Evolutionary conservation across 2,329 filamentous ascomycete species (phyloP).

Genomic region (Didymella keratinophila): DNA sequence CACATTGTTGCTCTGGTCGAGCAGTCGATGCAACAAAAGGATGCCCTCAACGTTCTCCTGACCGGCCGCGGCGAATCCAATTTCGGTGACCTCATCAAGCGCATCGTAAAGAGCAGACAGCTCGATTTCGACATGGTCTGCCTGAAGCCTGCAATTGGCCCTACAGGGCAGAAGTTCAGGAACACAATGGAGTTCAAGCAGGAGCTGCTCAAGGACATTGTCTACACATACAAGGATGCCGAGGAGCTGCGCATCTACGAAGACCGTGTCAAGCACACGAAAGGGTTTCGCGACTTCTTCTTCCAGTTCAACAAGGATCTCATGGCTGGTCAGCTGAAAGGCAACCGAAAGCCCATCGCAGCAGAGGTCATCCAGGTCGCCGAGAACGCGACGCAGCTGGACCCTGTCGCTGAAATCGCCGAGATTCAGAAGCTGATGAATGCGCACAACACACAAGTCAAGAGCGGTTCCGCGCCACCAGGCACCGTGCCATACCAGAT

Average conservation of each 20-base stretch:
- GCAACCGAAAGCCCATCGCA: slow-evolving; percentile 69
- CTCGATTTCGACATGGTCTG: slow-evolving; percentile 88
- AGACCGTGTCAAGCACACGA: slow-evolving; percentile 71
- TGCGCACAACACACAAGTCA: slow-evolving; percentile 74
- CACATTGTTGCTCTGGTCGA: slow-evolving; percentile 80
- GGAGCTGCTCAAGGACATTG: slow-evolving; percentile 76
- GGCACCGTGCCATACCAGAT: slow-evolving; percentile 68
- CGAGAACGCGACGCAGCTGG: slow-evolving; percentile 75
- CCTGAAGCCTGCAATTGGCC: slow-evolving; percentile 84
- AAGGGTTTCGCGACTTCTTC: slow-evolving; percentile 86
- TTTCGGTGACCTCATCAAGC: slow-evolving; percentile 81
- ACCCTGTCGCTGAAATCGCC: slow-evolving; percentile 80
- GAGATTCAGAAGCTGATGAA: slow-evolving; percentile 92
- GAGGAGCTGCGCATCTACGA: slow-evolving; percentile 79
- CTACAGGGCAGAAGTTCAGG: slow-evolving; percentile 77
- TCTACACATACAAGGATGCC: slow-evolving; percentile 85
- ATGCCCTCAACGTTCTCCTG: slow-evolving; percentile 83
- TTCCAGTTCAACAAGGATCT: slow-evolving; percentile 74
- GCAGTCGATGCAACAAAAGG: slow-evolving; percentile 82
- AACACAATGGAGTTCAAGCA: slow-evolving; percentile 95
- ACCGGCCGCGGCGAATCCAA: slow-evolving; percentile 82
- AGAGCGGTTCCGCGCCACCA: slow-evolving; percentile 54
- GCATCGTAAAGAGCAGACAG: slow-evolving; percentile 78
- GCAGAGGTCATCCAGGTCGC: slow-evolving; percentile 88
- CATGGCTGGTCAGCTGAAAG: slow-evolving; percentile 52